phyloP scores from a whole-genome alignment of 1,284 basidiomycete species.

The Irpex sp. region DNA sequence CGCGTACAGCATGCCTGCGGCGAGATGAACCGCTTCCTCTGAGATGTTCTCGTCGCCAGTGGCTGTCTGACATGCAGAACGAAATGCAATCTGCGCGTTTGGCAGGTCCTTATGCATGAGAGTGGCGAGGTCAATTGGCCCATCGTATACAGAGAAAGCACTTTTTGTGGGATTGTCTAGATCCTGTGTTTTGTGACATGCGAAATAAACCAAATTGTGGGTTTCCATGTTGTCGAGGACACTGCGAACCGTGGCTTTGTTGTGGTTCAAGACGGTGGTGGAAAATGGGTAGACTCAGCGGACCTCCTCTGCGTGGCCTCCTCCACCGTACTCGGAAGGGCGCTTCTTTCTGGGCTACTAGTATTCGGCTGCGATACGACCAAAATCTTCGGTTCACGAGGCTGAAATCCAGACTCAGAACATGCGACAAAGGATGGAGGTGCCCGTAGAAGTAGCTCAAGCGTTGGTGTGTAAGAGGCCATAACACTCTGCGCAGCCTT shows the following conservation, averaged over 20 bases:
- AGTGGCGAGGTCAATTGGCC: background rate
- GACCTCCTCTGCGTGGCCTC: background rate
- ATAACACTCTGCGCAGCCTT: too few species aligned
- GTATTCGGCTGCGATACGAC: too few species aligned
- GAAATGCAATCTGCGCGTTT: background rate
- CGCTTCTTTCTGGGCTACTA: too few species aligned
- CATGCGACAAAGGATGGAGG: too few species aligned
- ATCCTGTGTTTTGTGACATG: background rate
- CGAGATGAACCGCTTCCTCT: background rate
- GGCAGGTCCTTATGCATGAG: background rate
- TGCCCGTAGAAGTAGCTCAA: too few species aligned
- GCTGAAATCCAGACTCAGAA: too few species aligned
- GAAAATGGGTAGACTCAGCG: background rate
- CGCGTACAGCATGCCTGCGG: background rate
- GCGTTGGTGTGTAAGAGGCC: too few species aligned
- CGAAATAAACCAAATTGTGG: background rate
- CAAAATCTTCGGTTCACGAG: too few species aligned
- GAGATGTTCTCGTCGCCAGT: background rate
- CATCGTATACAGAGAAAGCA: background rate
- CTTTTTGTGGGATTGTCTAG: background rate
- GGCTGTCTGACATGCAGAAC: background rate
- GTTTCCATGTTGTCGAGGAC: background rate
- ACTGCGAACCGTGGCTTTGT: background rate
- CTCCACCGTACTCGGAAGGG: background rate
- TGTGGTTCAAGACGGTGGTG: background rate